Base-by-base conservation (phyloP, 2,329 filamentous ascomycete genomes). In the Fusarium nodosum region DNA sequence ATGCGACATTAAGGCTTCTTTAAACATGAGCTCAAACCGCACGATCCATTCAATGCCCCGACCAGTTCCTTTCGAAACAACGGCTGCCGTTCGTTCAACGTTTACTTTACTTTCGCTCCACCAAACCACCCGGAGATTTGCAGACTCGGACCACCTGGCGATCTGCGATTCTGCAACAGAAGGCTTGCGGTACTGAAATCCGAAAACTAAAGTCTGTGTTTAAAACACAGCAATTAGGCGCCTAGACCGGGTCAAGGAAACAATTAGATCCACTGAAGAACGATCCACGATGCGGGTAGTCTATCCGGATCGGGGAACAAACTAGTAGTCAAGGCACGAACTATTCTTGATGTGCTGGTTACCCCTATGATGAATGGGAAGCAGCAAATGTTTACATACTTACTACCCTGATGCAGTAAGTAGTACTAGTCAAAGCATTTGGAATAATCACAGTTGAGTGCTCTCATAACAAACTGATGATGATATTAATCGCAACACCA, bases 21-120 rank as follows among this genome's bases (percentile, higher is more conserved):
- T 48, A 51, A 59, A 39, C 41, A 65, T 12, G 30, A 48, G 18
- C 18, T 50, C 45, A 47, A 33, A 24, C 47, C 42, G 54, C 60
- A 66, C 60, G 65, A 28, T 36, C 56, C 56, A 47, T 34, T 18
- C 28, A 13, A 51, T 5, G 62, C 42, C 56, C 39, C n/a, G 36
- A 41, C 62, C 56, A 33, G 20, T 57, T 38, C 38, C 45, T 36
- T 53, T 48, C 61, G 54, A 66, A 65, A 55, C 47, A 60, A 26
- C 15, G 38, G 26, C 36, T 39, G 50, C 44, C 41, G 47, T 48
- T 34, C 61, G 46, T 42, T 31, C 31, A 60, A 38, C 36, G 41
- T 51, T 60, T 41, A 44, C 30, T 41, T 18, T 34, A 33, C 30
- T 39, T 20, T 34, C 18, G 30, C 28, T 64, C 34, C 44, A 36